Base-by-base conservation (phyloP, 192 early-diverging fungal species). In the Paraglomus brasilianum region DNA sequence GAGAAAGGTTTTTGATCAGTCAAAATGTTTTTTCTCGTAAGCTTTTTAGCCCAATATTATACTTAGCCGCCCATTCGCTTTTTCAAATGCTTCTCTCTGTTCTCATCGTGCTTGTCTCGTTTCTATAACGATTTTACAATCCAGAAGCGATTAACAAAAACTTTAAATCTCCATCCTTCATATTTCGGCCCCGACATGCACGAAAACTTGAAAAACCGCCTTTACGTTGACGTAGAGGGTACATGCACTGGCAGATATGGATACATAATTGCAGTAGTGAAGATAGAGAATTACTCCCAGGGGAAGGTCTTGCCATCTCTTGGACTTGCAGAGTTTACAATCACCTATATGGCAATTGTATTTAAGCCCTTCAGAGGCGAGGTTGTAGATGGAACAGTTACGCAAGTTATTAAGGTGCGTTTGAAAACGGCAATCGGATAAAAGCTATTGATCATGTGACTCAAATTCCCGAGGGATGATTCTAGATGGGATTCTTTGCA, bases 311-410 rank as follows among this genome's bases (percentile, higher is more conserved):
- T 88, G 68, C 92, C 87, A 57, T 95, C 83, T 41, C 78, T 80
- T 5, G 92, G 92, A 10, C 82, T 89, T 17, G 95, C 96, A n/a
- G 96, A 99, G 80, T 99, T 95, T 72, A 83, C 85, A 41, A 88
- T 99, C 48, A 76, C 83, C 46, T 86, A 99, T 78, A 90, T 93
- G 63, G 97, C 97, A 4, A 91, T 99, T 74, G 92, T 99, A 4
- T 96, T 97, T 69, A 97, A 95, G 74, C 95, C 96, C 14, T 99
- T 95, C 81, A 96, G 91, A 68, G 92, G 93, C 55, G 92, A 98
- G 79, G 97, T 99, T 8, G 81, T 98, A 8, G 96, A 99, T 77
- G 96, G 90, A 0, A 85, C 94, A 6, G 90, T 93, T 1, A 92
- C 87, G 0, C 89, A 84, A 50, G 96, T 99, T 6, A 97, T 91